A percentile compares a stretch with the other conserved stretches of the same genome.
Conservation (phyloP, 2,329 filamentous ascomycete genomes). For the Magnaporthiopsis poae region DNA sequence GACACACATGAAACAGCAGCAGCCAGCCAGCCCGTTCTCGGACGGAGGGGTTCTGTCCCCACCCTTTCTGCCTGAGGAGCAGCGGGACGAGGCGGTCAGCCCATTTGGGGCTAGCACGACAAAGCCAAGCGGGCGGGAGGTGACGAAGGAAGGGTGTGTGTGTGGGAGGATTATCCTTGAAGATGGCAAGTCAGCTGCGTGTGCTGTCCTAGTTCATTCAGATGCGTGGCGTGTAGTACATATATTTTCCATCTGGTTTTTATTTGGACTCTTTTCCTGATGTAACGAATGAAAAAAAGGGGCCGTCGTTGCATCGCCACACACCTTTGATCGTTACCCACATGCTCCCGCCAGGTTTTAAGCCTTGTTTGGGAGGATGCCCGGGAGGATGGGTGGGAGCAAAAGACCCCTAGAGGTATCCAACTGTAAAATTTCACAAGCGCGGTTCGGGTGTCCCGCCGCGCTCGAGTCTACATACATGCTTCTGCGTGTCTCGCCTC, state of each 20-base stretch:
- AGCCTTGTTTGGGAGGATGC: not conserved
- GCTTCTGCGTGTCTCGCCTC: not conserved
- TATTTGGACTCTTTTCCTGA: not conserved
- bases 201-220: not conserved
- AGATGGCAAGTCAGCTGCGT: not conserved
- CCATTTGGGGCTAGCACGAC: slow-evolving; percentile 1
- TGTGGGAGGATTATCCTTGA: not conserved
- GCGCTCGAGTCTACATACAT: no score
- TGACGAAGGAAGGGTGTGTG: no score
- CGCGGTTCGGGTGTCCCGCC: no score
- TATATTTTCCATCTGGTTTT: not conserved
- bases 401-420: not conserved
- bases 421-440: not conserved
- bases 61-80: not conserved
- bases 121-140: not conserved
- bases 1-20: not conserved
- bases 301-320: not conserved
- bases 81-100: slow-evolving; percentile 5
- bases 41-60: not conserved
- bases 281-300: not conserved
- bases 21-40: not conserved
- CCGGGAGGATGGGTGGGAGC: not conserved
- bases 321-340: not conserved
- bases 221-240: not conserved
- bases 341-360: not conserved